These are phyloP conservation scores for Gaultheria prostrata DNA, from an alignment of 148 eudicot species.

Conservation along the genomic window DNA sequence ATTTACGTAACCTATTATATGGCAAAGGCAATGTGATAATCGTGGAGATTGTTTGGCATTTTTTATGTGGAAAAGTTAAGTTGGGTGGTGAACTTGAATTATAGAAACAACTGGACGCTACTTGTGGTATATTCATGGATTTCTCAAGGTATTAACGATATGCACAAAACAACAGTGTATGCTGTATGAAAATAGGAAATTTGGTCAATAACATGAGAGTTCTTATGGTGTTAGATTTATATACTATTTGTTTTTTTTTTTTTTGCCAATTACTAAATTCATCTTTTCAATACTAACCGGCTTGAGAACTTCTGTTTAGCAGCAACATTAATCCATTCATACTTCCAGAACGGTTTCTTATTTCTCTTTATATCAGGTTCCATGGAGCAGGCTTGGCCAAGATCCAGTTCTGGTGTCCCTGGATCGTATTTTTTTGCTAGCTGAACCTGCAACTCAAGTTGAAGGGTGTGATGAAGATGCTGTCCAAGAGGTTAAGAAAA, in stretches of 20 bases:
- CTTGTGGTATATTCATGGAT: constrained; percentile 4
- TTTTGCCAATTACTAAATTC: not conserved
- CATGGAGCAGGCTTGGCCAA: constrained; percentile 99
- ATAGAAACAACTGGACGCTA: not conserved
- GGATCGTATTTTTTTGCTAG: constrained; percentile 80
- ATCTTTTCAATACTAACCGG: not conserved
- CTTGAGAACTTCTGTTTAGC: not conserved
- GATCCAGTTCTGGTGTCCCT: constrained; percentile 90
- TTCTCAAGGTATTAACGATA: not conserved
- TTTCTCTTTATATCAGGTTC: constrained; percentile 51
- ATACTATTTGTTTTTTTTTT: not conserved
- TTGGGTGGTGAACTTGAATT: not conserved
- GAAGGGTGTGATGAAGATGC: constrained; percentile 88
- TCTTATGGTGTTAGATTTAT: not conserved
- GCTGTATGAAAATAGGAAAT: not conserved
- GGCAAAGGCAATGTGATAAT: not conserved
- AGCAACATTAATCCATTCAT: not conserved
- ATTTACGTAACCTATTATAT: not conserved
- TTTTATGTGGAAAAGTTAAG: not conserved
- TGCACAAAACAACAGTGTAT: not conserved
- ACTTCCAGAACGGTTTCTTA: constrained; percentile 1
- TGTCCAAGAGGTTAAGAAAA: constrained; percentile 82
- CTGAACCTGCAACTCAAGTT: constrained; percentile 90
- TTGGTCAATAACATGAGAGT: not conserved
- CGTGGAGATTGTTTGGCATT: not conserved